phyloP scores from a whole-genome alignment of 495 filamentous ascomycete species.

The Podospora pseudopauciseta region DNA sequence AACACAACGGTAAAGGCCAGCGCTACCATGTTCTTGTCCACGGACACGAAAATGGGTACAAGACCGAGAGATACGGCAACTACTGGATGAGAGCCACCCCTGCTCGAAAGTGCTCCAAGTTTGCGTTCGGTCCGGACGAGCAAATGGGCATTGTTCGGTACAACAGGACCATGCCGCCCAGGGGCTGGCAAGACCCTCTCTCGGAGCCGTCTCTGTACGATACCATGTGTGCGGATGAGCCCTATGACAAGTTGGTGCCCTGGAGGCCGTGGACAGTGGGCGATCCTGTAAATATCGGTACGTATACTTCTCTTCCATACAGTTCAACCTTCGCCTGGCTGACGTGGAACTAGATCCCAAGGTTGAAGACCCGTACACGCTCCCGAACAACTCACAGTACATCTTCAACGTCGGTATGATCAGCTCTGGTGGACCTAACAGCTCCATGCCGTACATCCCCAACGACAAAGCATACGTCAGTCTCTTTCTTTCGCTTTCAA shows the following conservation, averaged over 20 bases:
- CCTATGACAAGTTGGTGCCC: constrained; percentile 11
- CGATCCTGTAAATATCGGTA: constrained; percentile 18
- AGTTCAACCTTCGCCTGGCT: no score
- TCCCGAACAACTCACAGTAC: constrained; percentile 12
- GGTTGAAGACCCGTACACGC: background rate
- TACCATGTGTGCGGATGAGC: constrained; percentile 18
- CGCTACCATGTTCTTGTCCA: constrained; percentile 61
- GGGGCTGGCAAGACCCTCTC: constrained; percentile 10
- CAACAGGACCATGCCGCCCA: background rate
- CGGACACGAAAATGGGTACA: constrained; percentile 36
- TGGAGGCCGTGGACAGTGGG: constrained; percentile 13
- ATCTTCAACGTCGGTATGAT: constrained; percentile 20
- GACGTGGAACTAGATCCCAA: background rate
- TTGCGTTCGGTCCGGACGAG: constrained; percentile 14
- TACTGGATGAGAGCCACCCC: constrained; percentile 17
- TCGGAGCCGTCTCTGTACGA: constrained; percentile 17
- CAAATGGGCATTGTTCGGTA: constrained; percentile 20
- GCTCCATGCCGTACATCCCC: background rate
- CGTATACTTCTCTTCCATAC: background rate
- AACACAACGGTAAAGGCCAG: constrained; percentile 36
- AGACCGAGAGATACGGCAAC: constrained; percentile 5
- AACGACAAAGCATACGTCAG: background rate
- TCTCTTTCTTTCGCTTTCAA: background rate
- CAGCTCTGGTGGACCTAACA: background rate
- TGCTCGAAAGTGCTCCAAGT: constrained; percentile 5